Percentiles rank a stretch among this genome's conserved stretches.
Conservation (phyloP, 495 filamentous ascomycete genomes). For the Elaphomyces granulatus region DNA sequence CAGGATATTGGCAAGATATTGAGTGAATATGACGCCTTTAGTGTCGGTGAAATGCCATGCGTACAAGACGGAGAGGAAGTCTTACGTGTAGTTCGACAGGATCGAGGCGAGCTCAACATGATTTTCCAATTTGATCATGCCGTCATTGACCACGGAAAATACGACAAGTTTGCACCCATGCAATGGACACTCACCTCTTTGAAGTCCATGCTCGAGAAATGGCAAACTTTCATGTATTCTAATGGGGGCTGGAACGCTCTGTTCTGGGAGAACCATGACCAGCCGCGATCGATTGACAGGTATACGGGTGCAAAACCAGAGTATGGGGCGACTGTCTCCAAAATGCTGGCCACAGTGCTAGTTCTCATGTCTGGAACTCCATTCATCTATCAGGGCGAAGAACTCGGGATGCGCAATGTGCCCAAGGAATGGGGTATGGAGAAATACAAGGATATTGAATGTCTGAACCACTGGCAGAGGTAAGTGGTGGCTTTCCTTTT, state of each 20-base stretch:
- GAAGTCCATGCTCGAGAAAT: slow-evolving; percentile 43
- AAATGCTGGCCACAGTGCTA: slow-evolving; percentile 49
- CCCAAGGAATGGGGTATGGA: slow-evolving; percentile 48
- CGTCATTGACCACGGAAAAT: slow-evolving; percentile 41
- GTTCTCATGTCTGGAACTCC: slow-evolving; percentile 49
- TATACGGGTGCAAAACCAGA: slow-evolving; percentile 37
- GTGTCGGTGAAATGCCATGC: slow-evolving; percentile 58
- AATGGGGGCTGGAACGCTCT: slow-evolving; percentile 58
- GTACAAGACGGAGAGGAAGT: slow-evolving; percentile 43
- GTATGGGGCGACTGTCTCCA: slow-evolving; percentile 34
- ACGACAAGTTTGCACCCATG: slow-evolving; percentile 36
- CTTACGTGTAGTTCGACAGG: slow-evolving; percentile 40
- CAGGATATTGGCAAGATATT: slow-evolving; percentile 49
- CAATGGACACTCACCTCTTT: slow-evolving; percentile 42
- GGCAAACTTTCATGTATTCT: slow-evolving; percentile 55
- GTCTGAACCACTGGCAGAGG: slow-evolving; percentile 46
- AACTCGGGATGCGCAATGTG: slow-evolving; percentile 62
- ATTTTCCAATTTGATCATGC: slow-evolving; percentile 58
- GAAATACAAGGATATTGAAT: slow-evolving; percentile 61
- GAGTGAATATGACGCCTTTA: slow-evolving; percentile 51
- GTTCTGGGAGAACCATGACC: slow-evolving; percentile 65
- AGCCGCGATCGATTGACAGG: slow-evolving; percentile 48
- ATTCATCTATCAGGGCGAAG: slow-evolving; percentile 66
- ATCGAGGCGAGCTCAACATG: slow-evolving; percentile 55
- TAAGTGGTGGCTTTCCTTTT: slow-evolving; percentile 7